phyloP scores from a whole-genome alignment of 1,139 yeast species.

The Geotrichum cucujoidarum region DNA sequence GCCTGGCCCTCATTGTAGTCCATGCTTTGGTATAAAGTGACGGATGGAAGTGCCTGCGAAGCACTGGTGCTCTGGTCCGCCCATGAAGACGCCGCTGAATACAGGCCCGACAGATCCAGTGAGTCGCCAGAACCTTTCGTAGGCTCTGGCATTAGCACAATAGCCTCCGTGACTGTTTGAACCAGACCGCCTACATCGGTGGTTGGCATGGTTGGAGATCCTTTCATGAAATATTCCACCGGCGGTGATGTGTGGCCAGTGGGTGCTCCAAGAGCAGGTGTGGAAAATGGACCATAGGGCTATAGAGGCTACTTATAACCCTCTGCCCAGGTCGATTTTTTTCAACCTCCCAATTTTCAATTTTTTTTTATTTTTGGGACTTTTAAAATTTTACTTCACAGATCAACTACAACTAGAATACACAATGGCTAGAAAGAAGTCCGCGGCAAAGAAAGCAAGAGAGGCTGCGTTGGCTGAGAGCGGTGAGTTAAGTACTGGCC shows the following conservation, averaged over 20 bases:
- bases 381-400: not conserved
- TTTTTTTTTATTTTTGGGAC: not conserved
- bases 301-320: too few species aligned
- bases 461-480: conserved; percentile 30
- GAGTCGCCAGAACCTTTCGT: not conserved
- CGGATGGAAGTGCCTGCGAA: not conserved
- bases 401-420: conserved; percentile 1
- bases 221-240: too few species aligned
- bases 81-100: conserved; percentile 1
- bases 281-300: too few species aligned
- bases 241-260: too few species aligned
- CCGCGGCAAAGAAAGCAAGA: conserved; percentile 72
- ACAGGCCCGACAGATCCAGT: not conserved
- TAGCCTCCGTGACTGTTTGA: conserved; percentile 13
- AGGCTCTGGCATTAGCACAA: conserved; percentile 7
- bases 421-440: conserved; percentile 92
- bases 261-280: too few species aligned
- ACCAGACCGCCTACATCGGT: not conserved
- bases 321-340: conserved; percentile 3
- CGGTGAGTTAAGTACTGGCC: conserved; percentile 14
- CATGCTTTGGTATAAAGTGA: not conserved
- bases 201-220: not conserved
- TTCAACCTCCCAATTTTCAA: conserved; percentile 1
- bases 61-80: not conserved
- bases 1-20: not conserved